Evolutionary conservation across 768 basidiomycete species (phyloP), one percentile per base, ranked within the genome.

Genomic region (Lentinula edodes): DNA sequence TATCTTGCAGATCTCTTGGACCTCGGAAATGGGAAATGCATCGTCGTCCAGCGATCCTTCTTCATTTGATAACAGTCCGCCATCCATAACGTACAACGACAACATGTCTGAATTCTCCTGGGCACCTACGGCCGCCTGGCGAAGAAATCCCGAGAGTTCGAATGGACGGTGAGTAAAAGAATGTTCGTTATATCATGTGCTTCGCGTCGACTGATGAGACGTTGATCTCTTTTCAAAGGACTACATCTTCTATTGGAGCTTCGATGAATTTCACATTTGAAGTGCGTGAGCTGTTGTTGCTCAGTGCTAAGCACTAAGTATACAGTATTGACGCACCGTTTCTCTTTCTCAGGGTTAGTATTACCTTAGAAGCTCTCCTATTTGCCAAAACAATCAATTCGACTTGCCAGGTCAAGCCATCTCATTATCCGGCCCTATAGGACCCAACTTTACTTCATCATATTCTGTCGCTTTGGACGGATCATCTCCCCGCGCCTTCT

Each of bases 351-450:
- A 58, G 42, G 56, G 41, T 45, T n/a, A 48, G 28, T 20, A 48
- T 36, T 28, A 43, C 12, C 42, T 20, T 32, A 43, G 10, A n/a
- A 8, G 15, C 13, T 34, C 56, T 45, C 39, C 7, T 28, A 13
- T 28, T 7, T 16, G 32, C 36, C 18, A 8, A 10, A 9, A 3
- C 4, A 18, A 41, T 15, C 3, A 39, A 42, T 16, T 13, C 10
- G 16, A 12, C 6, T 41, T 12, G 1, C 5, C n/a, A 52, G 59
- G 59, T 20, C 18, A 60, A 51, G 50, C 41, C 9, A 38, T 60
- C 32, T 50, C 50, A 10, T n/a, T 77, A 23, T 72, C 72, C 32
- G 77, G 79, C 5, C n/a, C 73, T 5, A 72, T 77, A 38, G 70
- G 72, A n/a, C 69, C 71, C 23, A 50, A 61, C 13, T 62, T 69